Evolutionary conservation across 139 green algal genomes (phyloP).

Genomic region (Chlorella ohadii): DNA sequence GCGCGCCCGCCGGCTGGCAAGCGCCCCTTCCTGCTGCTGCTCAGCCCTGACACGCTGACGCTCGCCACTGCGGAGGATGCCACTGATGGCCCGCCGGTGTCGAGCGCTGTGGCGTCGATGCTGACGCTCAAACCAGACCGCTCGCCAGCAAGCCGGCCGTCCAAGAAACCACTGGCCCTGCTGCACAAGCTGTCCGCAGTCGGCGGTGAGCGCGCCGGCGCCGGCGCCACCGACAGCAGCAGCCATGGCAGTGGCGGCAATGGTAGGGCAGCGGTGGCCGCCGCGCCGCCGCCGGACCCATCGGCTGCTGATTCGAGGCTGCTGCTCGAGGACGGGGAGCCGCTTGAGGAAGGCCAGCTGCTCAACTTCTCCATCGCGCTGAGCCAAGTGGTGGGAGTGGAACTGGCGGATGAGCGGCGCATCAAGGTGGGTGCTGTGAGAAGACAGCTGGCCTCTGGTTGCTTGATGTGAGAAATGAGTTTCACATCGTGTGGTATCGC

Average conservation of each 20-base stretch:
- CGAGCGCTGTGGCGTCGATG: not conserved
- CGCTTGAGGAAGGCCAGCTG: constrained; percentile 18
- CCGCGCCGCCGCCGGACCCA: not conserved
- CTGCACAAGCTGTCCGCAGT: constrained; percentile 20
- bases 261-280: not conserved
- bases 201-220: not conserved
- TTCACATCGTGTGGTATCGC: too few relatives aligned
- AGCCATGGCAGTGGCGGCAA: not conserved
- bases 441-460: too few relatives aligned
- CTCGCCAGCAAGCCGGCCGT: too few relatives aligned
- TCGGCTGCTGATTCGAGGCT: too few relatives aligned
- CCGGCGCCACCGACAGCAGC: not conserved
- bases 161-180: not conserved
- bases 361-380: constrained; percentile 18
- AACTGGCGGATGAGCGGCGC: constrained; percentile 11
- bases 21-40: constrained; percentile 16
- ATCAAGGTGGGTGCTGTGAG: constrained; percentile 1
- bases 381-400: constrained; percentile 16
- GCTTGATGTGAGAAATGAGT: too few relatives aligned
- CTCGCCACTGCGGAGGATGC: constrained; percentile 14
- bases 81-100: not conserved
- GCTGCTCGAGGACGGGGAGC: not conserved
- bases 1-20: not conserved
- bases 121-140: not conserved
- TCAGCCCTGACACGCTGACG: constrained; percentile 11